These are phyloP conservation scores for Cardamine occulta DNA, from an alignment of 345 rosid genomes.

Conservation along the genomic window DNA sequence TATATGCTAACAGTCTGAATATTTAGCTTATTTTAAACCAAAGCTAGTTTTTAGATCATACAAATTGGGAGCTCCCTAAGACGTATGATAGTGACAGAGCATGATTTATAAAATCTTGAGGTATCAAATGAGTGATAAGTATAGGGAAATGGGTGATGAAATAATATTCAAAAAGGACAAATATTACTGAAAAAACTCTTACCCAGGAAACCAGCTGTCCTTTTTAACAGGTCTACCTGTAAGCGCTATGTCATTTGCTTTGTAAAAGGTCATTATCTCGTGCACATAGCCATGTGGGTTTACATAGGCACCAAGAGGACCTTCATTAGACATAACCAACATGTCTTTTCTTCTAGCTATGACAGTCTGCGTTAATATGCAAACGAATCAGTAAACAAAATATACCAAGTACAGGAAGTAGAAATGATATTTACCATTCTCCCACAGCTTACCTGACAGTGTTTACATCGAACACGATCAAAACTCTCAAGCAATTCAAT, in stretches of 20 bases:
- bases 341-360: constrained; percentile 91
- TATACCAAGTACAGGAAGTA: constrained; percentile 11
- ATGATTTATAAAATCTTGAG: not conserved
- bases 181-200: constrained; percentile 36
- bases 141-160: not conserved
- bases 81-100: not conserved
- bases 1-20: not conserved
- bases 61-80: not conserved
- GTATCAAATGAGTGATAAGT: constrained; percentile 10
- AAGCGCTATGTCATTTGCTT: constrained; percentile 73
- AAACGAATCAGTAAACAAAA: not conserved
- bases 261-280: constrained; percentile 76
- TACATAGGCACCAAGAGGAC: constrained; percentile 98
- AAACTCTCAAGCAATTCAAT: constrained; percentile 76
- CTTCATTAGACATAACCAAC: constrained; percentile 96
- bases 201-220: constrained; percentile 99
- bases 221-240: constrained; percentile 49
- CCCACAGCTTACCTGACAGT: constrained; percentile 60
- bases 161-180: not conserved
- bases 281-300: constrained; percentile 74
- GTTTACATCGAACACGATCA: constrained; percentile 77
- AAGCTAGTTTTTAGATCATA: constrained; percentile 4
- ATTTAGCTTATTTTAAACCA: not conserved
- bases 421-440: constrained; percentile 4
- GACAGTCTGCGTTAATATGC: constrained; percentile 52